Evolutionary conservation across 768 basidiomycete species (phyloP), one percentile per base, ranked within the genome.

Genomic region (Gymnopilus junonius): DNA sequence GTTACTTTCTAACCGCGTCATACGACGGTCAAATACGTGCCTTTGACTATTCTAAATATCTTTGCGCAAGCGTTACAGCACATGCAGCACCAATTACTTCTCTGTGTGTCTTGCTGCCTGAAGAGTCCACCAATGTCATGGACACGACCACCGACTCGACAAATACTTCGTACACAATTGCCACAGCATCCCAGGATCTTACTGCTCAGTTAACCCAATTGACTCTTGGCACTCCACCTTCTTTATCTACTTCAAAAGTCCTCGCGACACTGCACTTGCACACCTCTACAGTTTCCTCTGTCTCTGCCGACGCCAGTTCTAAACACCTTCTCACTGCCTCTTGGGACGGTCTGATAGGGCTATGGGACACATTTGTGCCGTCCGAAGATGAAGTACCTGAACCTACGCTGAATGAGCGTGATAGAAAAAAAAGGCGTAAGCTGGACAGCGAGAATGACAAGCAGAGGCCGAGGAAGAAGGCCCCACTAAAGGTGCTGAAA

Each of bases 271-370:
- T 98, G 2, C 88, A 93, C 68, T 80, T 97, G 1, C 96, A 99
- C 74, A 93, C 92, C 2, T 84, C 85, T 0, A 88, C 95, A 0
- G 77, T 98, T 34, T 89, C 95, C 0, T 90, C 87, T 11, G 78
- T 98, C 40, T 69, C 87, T 0, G 74, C 89, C 0, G 85, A 86
- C 59, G 35, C 73, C 8, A 69, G 80, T 8, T 88, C 91, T 2
- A 79, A 83, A 2, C 84, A 88, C 62, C 78, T 99, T 17, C 79
- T 99, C 34, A 95, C 94, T 0, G 84, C 91, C 0, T 92, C 92
- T 0, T 96, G 95, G 94, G 96, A 99, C 69, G 82, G 85, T 8
- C 80, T 95, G 15, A 82, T 99, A 59, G 93, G 94, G 2, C 68
- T 95, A 4, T 99, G 90, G 90, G 87, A 90, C 63, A 88, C 87